These are phyloP conservation scores for Platanus orientalis DNA, from an alignment of 164 flowering plant species.

Conservation along the genomic window DNA sequence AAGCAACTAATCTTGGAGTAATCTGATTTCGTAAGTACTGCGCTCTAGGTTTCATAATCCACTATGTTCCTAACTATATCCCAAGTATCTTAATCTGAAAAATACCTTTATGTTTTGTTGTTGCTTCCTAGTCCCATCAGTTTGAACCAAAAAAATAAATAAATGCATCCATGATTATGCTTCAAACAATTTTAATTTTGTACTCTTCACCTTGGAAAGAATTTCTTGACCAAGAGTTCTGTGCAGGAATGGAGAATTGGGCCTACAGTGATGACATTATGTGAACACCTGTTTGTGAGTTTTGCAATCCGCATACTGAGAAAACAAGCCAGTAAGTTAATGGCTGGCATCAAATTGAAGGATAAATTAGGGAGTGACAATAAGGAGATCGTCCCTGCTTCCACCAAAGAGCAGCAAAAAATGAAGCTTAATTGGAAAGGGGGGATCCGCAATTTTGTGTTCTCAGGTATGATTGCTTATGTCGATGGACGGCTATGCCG, in stretches of 20 bases:
- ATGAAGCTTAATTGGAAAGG: slow-evolving; percentile 39
- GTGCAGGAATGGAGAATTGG: slow-evolving; percentile 86
- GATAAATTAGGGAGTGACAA: slow-evolving; percentile 14
- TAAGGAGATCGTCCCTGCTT: slow-evolving; percentile 26
- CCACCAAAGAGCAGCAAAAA: slow-evolving; percentile 19
- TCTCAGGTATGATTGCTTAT: slow-evolving; percentile 80
- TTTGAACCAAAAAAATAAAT: too few species aligned
- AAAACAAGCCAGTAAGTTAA: slow-evolving; percentile 43
- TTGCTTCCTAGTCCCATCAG: too few species aligned
- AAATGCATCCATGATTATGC: too few species aligned
- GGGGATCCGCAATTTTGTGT: slow-evolving; percentile 59
- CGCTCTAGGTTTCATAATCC: too few species aligned
- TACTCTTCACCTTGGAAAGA: too few species aligned
- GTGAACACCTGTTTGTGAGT: too few species aligned
- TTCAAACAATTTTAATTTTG: too few species aligned
- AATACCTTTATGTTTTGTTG: too few species aligned
- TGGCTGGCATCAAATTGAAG: slow-evolving; percentile 34
- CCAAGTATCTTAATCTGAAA: too few species aligned
- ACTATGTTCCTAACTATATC: too few species aligned
- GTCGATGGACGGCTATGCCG: slow-evolving; percentile 93
- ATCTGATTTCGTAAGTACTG: too few species aligned
- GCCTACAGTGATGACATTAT: slow-evolving; percentile 61
- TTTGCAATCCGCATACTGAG: slow-evolving; percentile 63
- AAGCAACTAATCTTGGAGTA: too few species aligned
- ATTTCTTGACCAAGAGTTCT: neutral